These are phyloP conservation scores for Herpetomonas samuelpessoai DNA, from an alignment of 208 protist genomes.

Conservation along the genomic window DNA sequence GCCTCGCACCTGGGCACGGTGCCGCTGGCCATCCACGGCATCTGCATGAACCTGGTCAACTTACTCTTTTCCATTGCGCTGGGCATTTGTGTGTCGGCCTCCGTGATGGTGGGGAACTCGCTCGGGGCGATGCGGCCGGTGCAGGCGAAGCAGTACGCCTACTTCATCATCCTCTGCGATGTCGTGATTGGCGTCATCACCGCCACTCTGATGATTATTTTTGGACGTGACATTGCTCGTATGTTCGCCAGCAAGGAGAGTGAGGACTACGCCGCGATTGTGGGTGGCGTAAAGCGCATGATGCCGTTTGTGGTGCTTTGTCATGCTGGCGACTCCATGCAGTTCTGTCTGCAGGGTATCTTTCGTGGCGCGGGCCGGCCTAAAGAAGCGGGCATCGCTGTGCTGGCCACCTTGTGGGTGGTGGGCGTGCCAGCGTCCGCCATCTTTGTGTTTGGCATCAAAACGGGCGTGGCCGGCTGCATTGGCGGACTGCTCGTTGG, in stretches of 20 bases:
- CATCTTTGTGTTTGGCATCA: slow-evolving; percentile 44
- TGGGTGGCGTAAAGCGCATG: slow-evolving; percentile 27
- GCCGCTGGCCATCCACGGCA: slow-evolving; percentile 50
- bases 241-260: slow-evolving; percentile 39
- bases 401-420: slow-evolving; percentile 62
- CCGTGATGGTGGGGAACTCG: slow-evolving; percentile 62
- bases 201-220: slow-evolving; percentile 34
- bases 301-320: slow-evolving; percentile 51
- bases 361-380: slow-evolving; percentile 54
- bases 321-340: slow-evolving; percentile 61
- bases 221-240: slow-evolving; percentile 48
- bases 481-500: slow-evolving; percentile 48
- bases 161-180: slow-evolving; percentile 52
- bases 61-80: slow-evolving; percentile 61
- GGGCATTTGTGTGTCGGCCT: slow-evolving; percentile 60
- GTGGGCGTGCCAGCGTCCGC: slow-evolving; percentile 54
- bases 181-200: slow-evolving; percentile 33
- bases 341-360: slow-evolving; percentile 67
- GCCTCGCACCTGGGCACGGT: slow-evolving; percentile 33
- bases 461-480: slow-evolving; percentile 46
- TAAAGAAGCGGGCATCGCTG: slow-evolving; percentile 41
- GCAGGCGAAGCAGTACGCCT: slow-evolving; percentile 46
- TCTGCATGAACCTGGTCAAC: slow-evolving; percentile 51
- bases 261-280: slow-evolving; percentile 11
- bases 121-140: slow-evolving; percentile 36